Evolutionary conservation across 2,329 filamentous ascomycete genomes (phyloP).

Genomic region (Penicillium sp.): DNA sequence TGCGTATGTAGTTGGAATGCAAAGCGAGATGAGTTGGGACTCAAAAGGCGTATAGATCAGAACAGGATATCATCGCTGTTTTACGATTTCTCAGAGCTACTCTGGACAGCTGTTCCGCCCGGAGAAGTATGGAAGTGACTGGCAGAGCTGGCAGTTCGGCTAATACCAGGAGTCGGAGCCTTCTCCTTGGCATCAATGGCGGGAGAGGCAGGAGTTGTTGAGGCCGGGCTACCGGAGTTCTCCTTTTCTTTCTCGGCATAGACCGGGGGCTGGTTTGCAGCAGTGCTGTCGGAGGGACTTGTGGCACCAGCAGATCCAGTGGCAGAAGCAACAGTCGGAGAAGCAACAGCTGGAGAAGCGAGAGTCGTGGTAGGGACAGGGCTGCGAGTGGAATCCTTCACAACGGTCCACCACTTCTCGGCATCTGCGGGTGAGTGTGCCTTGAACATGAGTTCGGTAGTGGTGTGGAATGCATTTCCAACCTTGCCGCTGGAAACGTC

Average conservation of each 20-base stretch:
- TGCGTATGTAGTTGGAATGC: not conserved
- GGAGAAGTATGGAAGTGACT: constrained; percentile 35
- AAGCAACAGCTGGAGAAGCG: constrained; percentile 7
- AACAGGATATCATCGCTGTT: not conserved
- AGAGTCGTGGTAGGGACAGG: constrained; percentile 1
- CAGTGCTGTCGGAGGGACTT: constrained; percentile 14
- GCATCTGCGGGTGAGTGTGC: constrained; percentile 80
- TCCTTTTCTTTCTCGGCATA: constrained; percentile 8
- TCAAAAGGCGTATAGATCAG: not conserved
- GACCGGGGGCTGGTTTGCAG: constrained; percentile 1
- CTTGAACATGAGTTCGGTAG: constrained; percentile 83
- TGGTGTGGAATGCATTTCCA: constrained; percentile 78
- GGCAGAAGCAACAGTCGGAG: constrained; percentile 14
- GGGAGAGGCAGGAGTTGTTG: not conserved
- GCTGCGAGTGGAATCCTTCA: constrained; percentile 49
- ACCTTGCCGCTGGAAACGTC: constrained; percentile 78
- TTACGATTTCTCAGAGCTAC: constrained; percentile 11
- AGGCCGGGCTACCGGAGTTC: not conserved
- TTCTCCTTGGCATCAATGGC: constrained; percentile 9
- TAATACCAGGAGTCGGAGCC: constrained; percentile 20
- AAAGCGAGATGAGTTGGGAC: not conserved
- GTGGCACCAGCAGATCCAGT: constrained; percentile 11
- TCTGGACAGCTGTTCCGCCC: constrained; percentile 26
- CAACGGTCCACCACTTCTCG: constrained; percentile 80
- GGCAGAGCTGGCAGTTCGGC: constrained; percentile 27